Evolutionary conservation across 768 basidiomycete species (phyloP), one percentile per base, ranked within the genome.

Genomic region (Boletus pseudo-olivaceus): DNA sequence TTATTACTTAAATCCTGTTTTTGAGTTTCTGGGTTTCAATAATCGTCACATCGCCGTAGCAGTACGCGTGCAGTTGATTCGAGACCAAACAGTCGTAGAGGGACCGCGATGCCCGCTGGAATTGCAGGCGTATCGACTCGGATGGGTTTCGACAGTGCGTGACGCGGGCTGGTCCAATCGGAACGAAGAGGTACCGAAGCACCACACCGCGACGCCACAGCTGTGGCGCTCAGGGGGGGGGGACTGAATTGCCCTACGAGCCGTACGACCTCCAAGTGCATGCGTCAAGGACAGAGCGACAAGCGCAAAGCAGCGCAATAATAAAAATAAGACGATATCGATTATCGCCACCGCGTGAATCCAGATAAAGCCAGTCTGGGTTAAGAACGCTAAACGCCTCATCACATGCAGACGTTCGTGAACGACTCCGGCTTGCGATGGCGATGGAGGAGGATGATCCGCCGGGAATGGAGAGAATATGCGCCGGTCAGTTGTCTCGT

Each of bases 1-100:
- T 38, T 32, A 47, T 47, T 47, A 40, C 52, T 49, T 49, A 44
- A 56, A 49, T 37, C 15, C 37, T 12, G 43, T 29, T 41, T 50
- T 51, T 54, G 49, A 35, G 46, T 47, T 51, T 44, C 52, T 51
- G 51, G 37, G 51, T 51, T 53, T 46, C 40, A 49, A 43, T n/a
- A 43, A 51, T 40, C 17, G 20, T 45, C n/a, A 23, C 4, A 34
- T 29, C 48, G 30, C 17, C 29, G 4, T 40, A 7, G 51, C 8
- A 23, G 42, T 26, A 14, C 27, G 20, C 17, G 47, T 20, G 43
- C 17, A n/a, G 44, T 37, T 4, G n/a, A n/a, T n/a, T n/a, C n/a
- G n/a, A n/a, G n/a, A n/a, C n/a, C n/a, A n/a, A n/a, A n/a, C n/a
- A n/a, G n/a, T n/a, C n/a, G n/a, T n/a, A n/a, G 19, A 11, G 23